These are phyloP conservation scores for Thermomyces lanuginosus DNA, from an alignment of 2,329 filamentous ascomycete genomes.

Conservation along the genomic window DNA sequence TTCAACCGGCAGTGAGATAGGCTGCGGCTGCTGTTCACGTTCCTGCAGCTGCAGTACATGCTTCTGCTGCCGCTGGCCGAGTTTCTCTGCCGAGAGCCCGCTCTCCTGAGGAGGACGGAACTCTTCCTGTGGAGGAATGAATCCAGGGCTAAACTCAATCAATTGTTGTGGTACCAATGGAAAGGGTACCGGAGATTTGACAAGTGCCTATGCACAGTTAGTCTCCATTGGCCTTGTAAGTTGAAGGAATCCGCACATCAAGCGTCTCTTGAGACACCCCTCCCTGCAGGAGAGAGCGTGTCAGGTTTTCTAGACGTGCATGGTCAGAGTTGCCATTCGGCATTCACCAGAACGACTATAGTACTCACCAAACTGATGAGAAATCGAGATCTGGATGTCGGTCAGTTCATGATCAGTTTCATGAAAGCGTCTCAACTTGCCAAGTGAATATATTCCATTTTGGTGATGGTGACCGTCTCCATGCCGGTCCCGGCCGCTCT, in stretches of 20 bases:
- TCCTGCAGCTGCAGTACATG: neutral
- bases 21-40: neutral
- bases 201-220: constrained; percentile 1
- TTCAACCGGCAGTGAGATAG: constrained; percentile 3
- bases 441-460: constrained; percentile 45
- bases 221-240: neutral
- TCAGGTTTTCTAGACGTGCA: constrained; percentile 28
- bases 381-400: constrained; percentile 10
- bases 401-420: neutral
- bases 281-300: constrained; percentile 33
- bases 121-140: neutral
- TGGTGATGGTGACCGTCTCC: constrained; percentile 39
- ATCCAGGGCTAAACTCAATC: no score
- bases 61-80: neutral
- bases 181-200: constrained; percentile 1
- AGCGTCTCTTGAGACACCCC: constrained; percentile 36
- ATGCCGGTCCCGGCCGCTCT: no score
- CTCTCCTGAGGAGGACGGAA: neutral
- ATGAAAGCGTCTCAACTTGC: constrained; percentile 20
- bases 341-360: neutral
- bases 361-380: constrained; percentile 15
- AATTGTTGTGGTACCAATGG: constrained; percentile 1
- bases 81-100: neutral
- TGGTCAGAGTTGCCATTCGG: neutral
- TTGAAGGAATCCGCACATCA: constrained; percentile 20